Conservation (phyloP, 2,329 filamentous ascomycete species). For the Xylariomycetidae sp. region DNA sequence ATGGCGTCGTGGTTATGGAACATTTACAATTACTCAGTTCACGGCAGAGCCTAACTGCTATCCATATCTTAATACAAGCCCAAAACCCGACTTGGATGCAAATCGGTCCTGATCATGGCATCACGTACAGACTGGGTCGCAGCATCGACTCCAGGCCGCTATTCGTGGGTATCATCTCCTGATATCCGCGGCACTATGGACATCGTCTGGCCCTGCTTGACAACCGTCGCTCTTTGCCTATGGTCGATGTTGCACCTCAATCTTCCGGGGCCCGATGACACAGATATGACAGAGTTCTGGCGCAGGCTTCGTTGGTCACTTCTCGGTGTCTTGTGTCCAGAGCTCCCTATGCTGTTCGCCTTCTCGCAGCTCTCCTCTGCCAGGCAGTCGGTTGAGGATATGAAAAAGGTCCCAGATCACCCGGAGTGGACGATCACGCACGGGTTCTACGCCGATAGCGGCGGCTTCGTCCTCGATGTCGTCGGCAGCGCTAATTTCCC, state of each 20-base stretch:
- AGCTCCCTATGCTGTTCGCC: conserved; percentile 6
- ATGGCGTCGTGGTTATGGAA: too few species aligned
- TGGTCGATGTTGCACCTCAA: conserved; percentile 8
- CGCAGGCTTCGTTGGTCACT: conserved; percentile 6
- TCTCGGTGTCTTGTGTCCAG: conserved; percentile 5
- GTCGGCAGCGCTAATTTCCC: conserved; percentile 3
- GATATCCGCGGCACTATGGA: conserved; percentile 8
- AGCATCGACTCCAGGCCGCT: too few species aligned
- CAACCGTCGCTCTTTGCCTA: conserved; percentile 3
- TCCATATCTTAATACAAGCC: too few species aligned
- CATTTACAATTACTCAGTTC: too few species aligned
- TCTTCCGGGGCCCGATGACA: conserved; percentile 2
- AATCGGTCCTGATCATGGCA: too few species aligned
- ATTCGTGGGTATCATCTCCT: conserved; percentile 6
- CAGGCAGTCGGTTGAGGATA: conserved; percentile 5
- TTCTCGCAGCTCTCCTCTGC: conserved; percentile 6
- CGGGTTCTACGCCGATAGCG: conserved; percentile 9
- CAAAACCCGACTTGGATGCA: too few species aligned
- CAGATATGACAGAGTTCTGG: background rate
- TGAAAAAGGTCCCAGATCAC: conserved; percentile 2
- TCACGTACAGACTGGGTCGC: too few species aligned
- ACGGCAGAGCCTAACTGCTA: too few species aligned
- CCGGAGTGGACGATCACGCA: conserved; percentile 4
- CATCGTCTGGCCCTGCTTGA: conserved; percentile 7
- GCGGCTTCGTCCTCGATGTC: conserved; percentile 4